Evolutionary conservation across 306 rosid genomes (phyloP), one percentile per base, ranked within the genome.

Genomic region (Dalbergia cultrata): DNA sequence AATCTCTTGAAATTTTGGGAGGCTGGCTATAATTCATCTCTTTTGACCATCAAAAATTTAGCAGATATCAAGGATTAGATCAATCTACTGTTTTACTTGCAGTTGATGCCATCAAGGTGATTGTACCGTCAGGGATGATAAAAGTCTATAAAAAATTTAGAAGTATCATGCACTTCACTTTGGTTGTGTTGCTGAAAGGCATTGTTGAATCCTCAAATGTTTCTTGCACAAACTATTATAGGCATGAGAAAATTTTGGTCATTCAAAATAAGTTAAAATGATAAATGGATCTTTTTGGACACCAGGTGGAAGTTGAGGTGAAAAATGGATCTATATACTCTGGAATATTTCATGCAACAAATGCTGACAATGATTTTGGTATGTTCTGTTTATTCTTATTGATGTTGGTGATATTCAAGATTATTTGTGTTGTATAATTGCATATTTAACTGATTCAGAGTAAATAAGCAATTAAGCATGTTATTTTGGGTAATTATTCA

Each of bases 281-380:
- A 5, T 1, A 4, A 5, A 37, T 37, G 41, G 41, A 91, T 82
- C 86, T 90, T 59, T 78, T 93, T 86, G 99, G 98, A 79, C 93
- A 90, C 16, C 92, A 86, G 44, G 99, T 93, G 84, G 93, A 93
- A 72, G 97, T 93, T 75, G 98, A 90, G 68, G 87, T 93, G 85
- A 92, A 90, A 88, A 84, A 85, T 81, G 98, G 99, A 83, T 88
- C 93, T 43, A 71, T 88, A 67, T 93, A 92, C 86, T 82, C 94
- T 64, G 98, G 99, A 86, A 85, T 96, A 85, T 93, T 93, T 86
- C 97, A 96, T 86, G 89, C 94, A 76, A 84, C 91, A 80, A 88
- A 88, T 54, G 65, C 90, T 19, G 97, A 88, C 78, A 88, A 88
- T 82, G 99, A 96, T 81, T 90, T 93, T 85, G 99, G 98, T 93